A percentile compares a stretch with the other conserved stretches of the same genome.
phyloP scores from a whole-genome alignment of 257 asterid species.

The Rubia yunnanensis region DNA sequence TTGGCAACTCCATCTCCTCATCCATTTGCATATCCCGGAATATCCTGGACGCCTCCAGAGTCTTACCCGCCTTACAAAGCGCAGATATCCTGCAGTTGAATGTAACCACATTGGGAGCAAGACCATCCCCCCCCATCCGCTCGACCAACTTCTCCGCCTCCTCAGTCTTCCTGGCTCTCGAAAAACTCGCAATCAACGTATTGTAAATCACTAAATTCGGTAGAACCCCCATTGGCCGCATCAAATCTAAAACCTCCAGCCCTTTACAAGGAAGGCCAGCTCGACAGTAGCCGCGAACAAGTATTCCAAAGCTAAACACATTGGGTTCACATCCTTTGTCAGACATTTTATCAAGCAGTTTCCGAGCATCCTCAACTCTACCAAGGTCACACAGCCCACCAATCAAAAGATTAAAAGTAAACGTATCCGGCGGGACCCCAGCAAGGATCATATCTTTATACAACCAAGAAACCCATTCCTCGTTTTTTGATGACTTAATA shows the following conservation, averaged over 20 bases:
- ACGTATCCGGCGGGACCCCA: conserved; percentile 50
- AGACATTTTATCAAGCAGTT: conserved; percentile 67
- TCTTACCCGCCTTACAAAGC: conserved; percentile 68
- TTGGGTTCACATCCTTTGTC: conserved; percentile 70
- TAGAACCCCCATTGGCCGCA: conserved; percentile 44
- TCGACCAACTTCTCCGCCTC: conserved; percentile 80
- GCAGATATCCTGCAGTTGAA: conserved; percentile 84
- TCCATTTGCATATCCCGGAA: conserved; percentile 87
- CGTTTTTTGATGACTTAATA: conserved; percentile 21
- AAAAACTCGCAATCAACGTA: conserved; percentile 55
- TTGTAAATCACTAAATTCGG: conserved; percentile 69
- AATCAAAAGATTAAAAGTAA: conserved; percentile 71
- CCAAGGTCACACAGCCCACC: conserved; percentile 52
- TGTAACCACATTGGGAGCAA: conserved; percentile 67
- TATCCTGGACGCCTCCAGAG: conserved; percentile 79
- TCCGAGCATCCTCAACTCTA: conserved; percentile 56
- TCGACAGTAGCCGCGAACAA: conserved; percentile 73
- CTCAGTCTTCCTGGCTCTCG: conserved; percentile 57
- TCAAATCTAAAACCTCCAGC: conserved; percentile 50
- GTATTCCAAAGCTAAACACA: conserved; percentile 63
- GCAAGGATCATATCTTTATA: conserved; percentile 61
- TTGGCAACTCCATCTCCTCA: conserved; percentile 55
- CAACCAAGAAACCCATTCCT: conserved; percentile 40
- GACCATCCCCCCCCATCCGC: conserved; percentile 73
- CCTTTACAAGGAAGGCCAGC: conserved; percentile 45